Evolutionary conservation across 2,329 filamentous ascomycete species (phyloP).

Genomic region (Cryphonectria carpinicola): DNA sequence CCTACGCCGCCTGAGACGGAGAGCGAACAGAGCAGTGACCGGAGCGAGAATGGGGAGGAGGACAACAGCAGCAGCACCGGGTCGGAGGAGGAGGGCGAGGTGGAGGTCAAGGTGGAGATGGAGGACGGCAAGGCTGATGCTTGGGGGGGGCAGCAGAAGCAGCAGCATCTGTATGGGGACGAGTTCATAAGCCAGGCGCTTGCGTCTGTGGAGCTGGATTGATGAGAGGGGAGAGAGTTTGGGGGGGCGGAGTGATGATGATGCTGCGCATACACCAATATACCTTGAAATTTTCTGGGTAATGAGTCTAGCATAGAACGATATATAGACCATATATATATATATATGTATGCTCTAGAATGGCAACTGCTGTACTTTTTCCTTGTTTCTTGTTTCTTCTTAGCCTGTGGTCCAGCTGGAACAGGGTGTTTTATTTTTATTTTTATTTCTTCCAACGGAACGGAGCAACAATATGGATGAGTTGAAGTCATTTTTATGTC

Average conservation of each 20-base stretch:
- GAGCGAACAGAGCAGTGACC: constrained; percentile 48
- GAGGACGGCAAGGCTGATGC: background rate
- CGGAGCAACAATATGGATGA: too few species aligned
- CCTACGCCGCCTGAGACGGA: constrained; percentile 60
- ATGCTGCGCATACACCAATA: background rate
- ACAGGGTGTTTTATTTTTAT: background rate
- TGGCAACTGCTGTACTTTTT: background rate
- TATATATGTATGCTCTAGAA: background rate
- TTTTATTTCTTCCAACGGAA: too few species aligned
- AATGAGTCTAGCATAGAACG: background rate
- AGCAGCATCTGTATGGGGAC: constrained; percentile 26
- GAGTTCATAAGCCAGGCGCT: constrained; percentile 39
- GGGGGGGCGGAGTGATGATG: background rate
- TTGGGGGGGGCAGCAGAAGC: background rate
- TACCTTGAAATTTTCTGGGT: background rate
- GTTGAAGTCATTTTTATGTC: background rate
- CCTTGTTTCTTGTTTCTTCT: background rate
- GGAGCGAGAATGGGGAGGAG: constrained; percentile 46
- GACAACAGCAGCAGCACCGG: constrained; percentile 21
- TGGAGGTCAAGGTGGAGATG: constrained; percentile 20
- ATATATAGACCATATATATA: background rate
- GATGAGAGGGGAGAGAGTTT: background rate
- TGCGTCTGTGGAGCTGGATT: constrained; percentile 39
- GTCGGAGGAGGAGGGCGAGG: constrained; percentile 19
- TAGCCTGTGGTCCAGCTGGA: background rate